Evolutionary conservation across 352 stramenopile genomes (phyloP), one percentile per base, ranked within the genome.

Genomic region (Globisporangium carolinianum): DNA sequence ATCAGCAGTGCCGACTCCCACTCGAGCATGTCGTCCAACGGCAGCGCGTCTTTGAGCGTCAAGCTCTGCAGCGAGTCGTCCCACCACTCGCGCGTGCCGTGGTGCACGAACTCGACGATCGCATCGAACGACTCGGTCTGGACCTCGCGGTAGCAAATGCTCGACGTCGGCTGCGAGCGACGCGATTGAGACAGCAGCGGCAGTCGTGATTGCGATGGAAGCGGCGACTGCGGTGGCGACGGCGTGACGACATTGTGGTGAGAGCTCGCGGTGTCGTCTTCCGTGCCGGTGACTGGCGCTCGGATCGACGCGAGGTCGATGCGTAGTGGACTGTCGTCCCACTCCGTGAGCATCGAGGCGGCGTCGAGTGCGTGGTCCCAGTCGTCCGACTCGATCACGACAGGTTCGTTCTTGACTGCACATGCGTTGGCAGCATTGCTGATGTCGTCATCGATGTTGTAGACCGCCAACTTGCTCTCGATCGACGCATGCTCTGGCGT

Each of bases 1-100:
- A 12, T 14, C 24, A 35, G 57, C 71, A 57, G 61, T 79, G 49
- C 74, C 7, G 11, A 53, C 18, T 87, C 61, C 73, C 73, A 86
- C 12, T 79, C 64, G 32, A 87, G 63, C 37, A 69, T 71, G 48
- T 81, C 64, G 38, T 71, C 61, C 6, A 17, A 58, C 17, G 69
- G 61, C 8, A 83, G 63, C 9, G 64, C 68, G 52, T 79, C 73
- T 42, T 67, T 62, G 36, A 79, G 53, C 10, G 69, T 37, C 47
- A 84, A 48, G 50, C 80, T 63, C 18, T 73, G 70, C 5, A 87
- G 54, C 3, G 75, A 79, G 1, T 73, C 76, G 42, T 81, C 63
- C 68, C 66, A 84, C 76, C 75, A 45, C 50, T 67, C 55, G 64
- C 60, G 41, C 43, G 51, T 37, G 47, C 43, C 9, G 32, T 65